These are phyloP conservation scores for Emydomyces testavorans DNA, from an alignment of 2,329 filamentous ascomycete genomes.

Conservation along the genomic window DNA sequence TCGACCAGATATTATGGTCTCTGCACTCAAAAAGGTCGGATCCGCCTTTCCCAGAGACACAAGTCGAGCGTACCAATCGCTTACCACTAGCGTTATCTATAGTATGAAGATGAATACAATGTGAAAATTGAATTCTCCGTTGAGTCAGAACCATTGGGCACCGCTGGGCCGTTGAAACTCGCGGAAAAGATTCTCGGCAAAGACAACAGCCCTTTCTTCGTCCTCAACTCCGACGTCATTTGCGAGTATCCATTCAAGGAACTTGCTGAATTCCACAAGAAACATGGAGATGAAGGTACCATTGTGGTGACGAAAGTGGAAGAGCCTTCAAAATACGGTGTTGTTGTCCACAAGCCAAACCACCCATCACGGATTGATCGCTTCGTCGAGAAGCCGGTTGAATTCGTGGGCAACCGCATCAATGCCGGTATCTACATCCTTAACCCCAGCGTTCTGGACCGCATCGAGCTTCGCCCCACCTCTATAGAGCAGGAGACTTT, in stretches of 20 bases:
- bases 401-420: slow-evolving; percentile 97
- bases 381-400: slow-evolving; percentile 98
- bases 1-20: slow-evolving; percentile 94
- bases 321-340: slow-evolving; percentile 97
- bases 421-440: slow-evolving; percentile 98
- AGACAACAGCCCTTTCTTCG: slow-evolving; percentile 91
- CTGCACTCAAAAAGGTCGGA: slow-evolving; percentile 70
- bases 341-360: slow-evolving; percentile 91
- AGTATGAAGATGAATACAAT: slow-evolving; percentile 86
- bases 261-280: slow-evolving; percentile 81
- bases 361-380: slow-evolving; percentile 88
- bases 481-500: slow-evolving; percentile 99
- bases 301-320: slow-evolving; percentile 99
- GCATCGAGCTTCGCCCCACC: slow-evolving; percentile 91
- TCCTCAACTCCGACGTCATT: slow-evolving; percentile 95
- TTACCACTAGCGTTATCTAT: neutral
- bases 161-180: slow-evolving; percentile 87
- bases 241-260: slow-evolving; percentile 95
- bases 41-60: neutral
- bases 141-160: slow-evolving; percentile 89
- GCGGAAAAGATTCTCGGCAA: slow-evolving; percentile 86
- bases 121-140: slow-evolving; percentile 96
- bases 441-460: slow-evolving; percentile 77
- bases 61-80: neutral
- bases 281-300: slow-evolving; percentile 87